A percentile compares a stretch with the other conserved stretches of the same genome.
phyloP scores from a whole-genome alignment of 139 green algal genomes.

The Penium margaritaceum region DNA sequence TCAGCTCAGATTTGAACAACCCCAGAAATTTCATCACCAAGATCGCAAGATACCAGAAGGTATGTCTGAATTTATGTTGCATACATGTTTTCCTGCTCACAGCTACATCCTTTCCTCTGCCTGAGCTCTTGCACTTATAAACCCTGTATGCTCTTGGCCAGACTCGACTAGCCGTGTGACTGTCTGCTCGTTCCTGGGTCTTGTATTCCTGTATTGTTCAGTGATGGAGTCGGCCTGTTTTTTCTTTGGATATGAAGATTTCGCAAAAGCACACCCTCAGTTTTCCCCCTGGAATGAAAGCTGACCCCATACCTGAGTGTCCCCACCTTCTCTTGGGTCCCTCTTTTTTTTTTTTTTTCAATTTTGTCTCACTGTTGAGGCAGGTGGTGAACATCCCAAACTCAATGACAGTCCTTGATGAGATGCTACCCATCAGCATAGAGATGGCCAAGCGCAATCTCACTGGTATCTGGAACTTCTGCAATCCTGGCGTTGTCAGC shows the following conservation, averaged over 20 bases:
- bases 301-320: too few relatives aligned
- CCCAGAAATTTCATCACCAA: constrained; percentile 97
- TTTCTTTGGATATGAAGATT: neutral
- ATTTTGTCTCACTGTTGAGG: too few relatives aligned
- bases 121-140: too few relatives aligned
- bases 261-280: neutral
- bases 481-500: constrained; percentile 88
- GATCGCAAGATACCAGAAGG: constrained; percentile 93
- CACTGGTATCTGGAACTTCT: constrained; percentile 92
- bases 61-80: constrained; percentile 10
- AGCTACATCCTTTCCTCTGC: too few relatives aligned
- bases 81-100: too few relatives aligned
- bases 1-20: constrained; percentile 78
- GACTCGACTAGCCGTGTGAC: too few relatives aligned
- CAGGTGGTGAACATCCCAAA: constrained; percentile 51
- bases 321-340: too few relatives aligned
- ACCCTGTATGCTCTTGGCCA: too few relatives aligned
- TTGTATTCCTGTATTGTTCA: too few relatives aligned
- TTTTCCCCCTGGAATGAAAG: neutral
- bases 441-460: constrained; percentile 81
- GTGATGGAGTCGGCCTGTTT: too few relatives aligned
- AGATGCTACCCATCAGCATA: constrained; percentile 82
- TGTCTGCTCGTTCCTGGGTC: too few relatives aligned
- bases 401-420: constrained; percentile 93
- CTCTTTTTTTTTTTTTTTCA: too few relatives aligned